Base-by-base conservation (phyloP, 192 early-diverging fungal genomes). In the Radiomyces spectabilis region DNA sequence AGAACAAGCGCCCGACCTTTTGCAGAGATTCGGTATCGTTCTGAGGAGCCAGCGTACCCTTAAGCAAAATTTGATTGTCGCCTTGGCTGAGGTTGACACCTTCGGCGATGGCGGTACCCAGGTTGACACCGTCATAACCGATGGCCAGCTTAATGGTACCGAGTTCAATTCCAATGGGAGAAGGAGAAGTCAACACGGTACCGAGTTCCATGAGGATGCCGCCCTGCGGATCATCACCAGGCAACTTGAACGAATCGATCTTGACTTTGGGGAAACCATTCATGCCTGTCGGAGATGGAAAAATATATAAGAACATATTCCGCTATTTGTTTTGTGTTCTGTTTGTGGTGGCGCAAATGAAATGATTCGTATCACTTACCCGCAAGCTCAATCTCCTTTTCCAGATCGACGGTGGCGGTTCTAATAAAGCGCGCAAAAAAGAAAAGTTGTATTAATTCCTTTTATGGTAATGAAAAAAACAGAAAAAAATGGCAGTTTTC, bases 141-240 rank as follows among this genome's bases (percentile, higher is more conserved):
- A 80, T 65, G 19, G 72, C 60, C 25, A 83, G 69, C 21, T 63
- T 42, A 39, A 79, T 53, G 8, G 78, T 75, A 34, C 81, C 81
- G 18, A 83, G 63, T 69, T 66, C 15, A 75, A 60, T 66, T 47
- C 74, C 69, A 42, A 83, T 73, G 15, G 73, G 66, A 13, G 76
- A 78, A 21, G 77, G 77, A 50, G 73, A 75, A 48, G 50, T 65
- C 52, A 83, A 53, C 4, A 53, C 59, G 19, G 79, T 77, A 49
- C 63, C 64, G 10, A 83, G 78, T n/a, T 62, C 51, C 40, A 83
- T 40, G 41, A 63, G 54, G 43, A 83, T 81, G 57, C 81, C 81
- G 33, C 77, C 72, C 18, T 65, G 60, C 22, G 65, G 59, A 48
- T 72, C 73, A 69, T 79, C 73, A 9, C 63, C 57, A 25, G 78